Evolutionary conservation across 1,284 basidiomycete genomes (phyloP).

Genomic region (Heterobasidion annosum): DNA sequence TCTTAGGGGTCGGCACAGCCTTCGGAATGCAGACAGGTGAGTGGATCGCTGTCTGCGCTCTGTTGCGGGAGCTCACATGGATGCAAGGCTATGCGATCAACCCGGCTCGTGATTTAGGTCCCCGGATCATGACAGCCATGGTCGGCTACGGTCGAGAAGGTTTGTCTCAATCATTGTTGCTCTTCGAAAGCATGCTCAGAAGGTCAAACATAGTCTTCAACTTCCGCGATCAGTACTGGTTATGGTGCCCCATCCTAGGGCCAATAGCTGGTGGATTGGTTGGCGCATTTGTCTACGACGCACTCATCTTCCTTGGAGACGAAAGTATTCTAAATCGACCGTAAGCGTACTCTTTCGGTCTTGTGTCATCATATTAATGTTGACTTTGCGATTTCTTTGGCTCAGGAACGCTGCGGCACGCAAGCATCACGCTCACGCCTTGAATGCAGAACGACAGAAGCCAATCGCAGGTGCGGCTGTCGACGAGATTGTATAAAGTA

Average conservation of each 20-base stretch:
- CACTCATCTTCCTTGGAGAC: constrained; percentile 39
- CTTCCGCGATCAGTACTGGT: constrained; percentile 60
- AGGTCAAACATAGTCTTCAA: constrained; percentile 26
- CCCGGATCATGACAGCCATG: constrained; percentile 50
- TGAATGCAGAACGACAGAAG: background rate
- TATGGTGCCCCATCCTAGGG: constrained; percentile 62
- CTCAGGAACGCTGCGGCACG: constrained; percentile 7
- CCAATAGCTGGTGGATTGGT: constrained; percentile 47
- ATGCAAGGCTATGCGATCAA: constrained; percentile 42
- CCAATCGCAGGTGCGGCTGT: background rate
- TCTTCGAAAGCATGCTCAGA: background rate
- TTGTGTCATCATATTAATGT: background rate
- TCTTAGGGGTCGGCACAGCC: constrained; percentile 43
- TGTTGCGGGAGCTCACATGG: background rate
- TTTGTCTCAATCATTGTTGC: constrained; percentile 11
- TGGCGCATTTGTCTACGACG: constrained; percentile 45
- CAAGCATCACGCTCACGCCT: background rate
- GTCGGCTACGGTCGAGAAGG: constrained; percentile 46
- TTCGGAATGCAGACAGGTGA: constrained; percentile 49
- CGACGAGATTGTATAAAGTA: background rate
- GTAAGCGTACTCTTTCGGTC: constrained; percentile 23
- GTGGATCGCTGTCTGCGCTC: background rate
- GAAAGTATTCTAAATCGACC: constrained; percentile 47
- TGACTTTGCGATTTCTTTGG: background rate
- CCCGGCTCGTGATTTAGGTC: constrained; percentile 58